phyloP scores from a whole-genome alignment of 495 filamentous ascomycete species.

The Letharia columbiana region DNA sequence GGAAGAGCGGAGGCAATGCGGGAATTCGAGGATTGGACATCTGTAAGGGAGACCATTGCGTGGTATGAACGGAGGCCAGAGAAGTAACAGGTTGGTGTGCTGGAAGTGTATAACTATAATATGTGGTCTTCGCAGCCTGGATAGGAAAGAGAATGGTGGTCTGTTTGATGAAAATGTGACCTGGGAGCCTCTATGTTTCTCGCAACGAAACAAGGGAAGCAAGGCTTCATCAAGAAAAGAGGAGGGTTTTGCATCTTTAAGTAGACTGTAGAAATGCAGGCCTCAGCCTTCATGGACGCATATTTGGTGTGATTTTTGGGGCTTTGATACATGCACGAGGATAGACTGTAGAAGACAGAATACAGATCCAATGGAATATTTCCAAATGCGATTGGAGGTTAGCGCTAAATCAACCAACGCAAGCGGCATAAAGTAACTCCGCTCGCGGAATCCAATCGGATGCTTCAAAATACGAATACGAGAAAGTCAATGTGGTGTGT shows the following conservation, averaged over 20 bases:
- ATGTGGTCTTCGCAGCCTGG: background rate
- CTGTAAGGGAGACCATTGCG: constrained; percentile 33
- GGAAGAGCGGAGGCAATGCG: constrained; percentile 34
- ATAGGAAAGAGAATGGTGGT: background rate
- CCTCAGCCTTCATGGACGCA: background rate
- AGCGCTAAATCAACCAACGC: background rate
- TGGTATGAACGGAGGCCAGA: background rate
- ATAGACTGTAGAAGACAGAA: background rate
- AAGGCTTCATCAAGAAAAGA: background rate
- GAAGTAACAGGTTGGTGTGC: background rate
- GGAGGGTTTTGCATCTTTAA: background rate
- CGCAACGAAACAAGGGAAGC: background rate
- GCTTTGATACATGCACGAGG: background rate
- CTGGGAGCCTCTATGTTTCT: background rate
- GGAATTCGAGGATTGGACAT: constrained; percentile 34
- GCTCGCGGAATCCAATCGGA: background rate
- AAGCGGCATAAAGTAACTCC: no score
- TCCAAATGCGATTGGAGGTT: background rate
- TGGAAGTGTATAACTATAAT: background rate
- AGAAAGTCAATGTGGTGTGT: background rate
- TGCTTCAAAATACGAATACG: background rate
- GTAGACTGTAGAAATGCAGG: background rate
- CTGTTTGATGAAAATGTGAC: background rate
- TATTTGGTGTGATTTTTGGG: background rate
- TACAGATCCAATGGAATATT: background rate